Evolutionary conservation across 2,329 filamentous ascomycete genomes (phyloP).

Genomic region (Ceratocystis diversiconidia): DNA sequence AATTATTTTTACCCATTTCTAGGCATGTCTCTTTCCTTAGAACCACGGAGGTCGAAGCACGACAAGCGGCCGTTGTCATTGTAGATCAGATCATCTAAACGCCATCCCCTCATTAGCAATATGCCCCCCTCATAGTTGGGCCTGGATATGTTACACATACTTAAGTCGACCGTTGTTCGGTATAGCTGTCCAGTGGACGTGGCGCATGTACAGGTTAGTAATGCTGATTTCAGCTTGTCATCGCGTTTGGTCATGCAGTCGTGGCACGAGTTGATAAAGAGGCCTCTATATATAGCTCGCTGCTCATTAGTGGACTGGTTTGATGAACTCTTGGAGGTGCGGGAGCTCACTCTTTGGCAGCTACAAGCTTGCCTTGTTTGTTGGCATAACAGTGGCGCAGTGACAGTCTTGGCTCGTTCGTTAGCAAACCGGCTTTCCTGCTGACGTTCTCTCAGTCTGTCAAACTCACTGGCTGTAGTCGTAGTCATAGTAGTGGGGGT

Average conservation of each 20-base stretch:
- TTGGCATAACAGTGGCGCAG: conserved; percentile 13
- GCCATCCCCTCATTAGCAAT: not conserved
- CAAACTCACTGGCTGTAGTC: conserved; percentile 8
- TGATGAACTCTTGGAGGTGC: not conserved
- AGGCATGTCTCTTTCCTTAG: not conserved
- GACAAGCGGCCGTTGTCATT: conserved; percentile 7
- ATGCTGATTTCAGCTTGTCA: not conserved
- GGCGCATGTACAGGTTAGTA: conserved; percentile 8
- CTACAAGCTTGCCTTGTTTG: conserved; percentile 7
- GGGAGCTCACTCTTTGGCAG: not conserved
- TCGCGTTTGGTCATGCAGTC: conserved; percentile 1
- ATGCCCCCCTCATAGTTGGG: not conserved
- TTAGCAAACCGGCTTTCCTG: not conserved
- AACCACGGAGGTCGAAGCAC: not conserved
- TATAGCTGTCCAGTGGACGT: conserved; percentile 2
- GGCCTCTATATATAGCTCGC: not conserved
- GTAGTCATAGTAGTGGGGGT: conserved; percentile 12
- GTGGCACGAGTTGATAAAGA: conserved; percentile 10
- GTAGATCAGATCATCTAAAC: conserved; percentile 2
- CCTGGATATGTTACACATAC: not conserved
- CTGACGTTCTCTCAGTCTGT: not conserved
- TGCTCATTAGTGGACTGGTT: not conserved
- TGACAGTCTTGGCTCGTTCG: not conserved
- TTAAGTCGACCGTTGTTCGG: conserved; percentile 9
- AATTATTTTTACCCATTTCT: not conserved